Evolutionary conservation across 2,329 filamentous ascomycete genomes (phyloP).

Genomic region (Proliferodiscus dingleyae): DNA sequence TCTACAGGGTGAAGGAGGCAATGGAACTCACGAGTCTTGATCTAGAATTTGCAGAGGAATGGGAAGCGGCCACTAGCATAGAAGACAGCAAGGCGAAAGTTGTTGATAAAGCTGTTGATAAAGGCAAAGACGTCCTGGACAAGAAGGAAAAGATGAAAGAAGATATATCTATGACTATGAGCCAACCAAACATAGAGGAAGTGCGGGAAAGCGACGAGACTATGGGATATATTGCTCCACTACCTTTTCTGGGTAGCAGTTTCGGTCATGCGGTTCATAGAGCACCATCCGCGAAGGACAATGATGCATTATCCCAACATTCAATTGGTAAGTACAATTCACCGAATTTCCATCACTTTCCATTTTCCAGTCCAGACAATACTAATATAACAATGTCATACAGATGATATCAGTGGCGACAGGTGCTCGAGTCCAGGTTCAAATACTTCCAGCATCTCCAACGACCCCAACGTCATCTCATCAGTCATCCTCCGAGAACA

Average conservation of each 20-base stretch:
- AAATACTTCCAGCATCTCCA: background rate
- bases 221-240: slow-evolving; percentile 18
- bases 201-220: slow-evolving; percentile 6
- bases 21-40: background rate
- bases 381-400: slow-evolving; percentile 2
- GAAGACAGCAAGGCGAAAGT: background rate
- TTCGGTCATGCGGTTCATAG: background rate
- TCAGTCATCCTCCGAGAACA: slow-evolving; percentile 1
- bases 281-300: background rate
- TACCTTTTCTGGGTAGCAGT: background rate
- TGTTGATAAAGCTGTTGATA: background rate
- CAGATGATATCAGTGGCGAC: background rate
- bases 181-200: background rate
- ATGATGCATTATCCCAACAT: background rate
- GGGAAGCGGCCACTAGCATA: slow-evolving; percentile 1
- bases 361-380: slow-evolving; percentile 6
- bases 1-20: background rate
- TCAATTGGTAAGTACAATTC: slow-evolving; percentile 1
- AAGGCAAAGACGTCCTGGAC: background rate
- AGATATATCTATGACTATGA: background rate
- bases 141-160: background rate
- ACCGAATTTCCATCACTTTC: background rate
- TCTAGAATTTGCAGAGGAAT: slow-evolving; percentile 4
- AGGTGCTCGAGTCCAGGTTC: background rate
- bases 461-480: background rate